A percentile compares a stretch with the other conserved stretches of the same genome.
Conservation (phyloP, 2,329 filamentous ascomycete genomes). For the Penicillium griseofulvum region DNA sequence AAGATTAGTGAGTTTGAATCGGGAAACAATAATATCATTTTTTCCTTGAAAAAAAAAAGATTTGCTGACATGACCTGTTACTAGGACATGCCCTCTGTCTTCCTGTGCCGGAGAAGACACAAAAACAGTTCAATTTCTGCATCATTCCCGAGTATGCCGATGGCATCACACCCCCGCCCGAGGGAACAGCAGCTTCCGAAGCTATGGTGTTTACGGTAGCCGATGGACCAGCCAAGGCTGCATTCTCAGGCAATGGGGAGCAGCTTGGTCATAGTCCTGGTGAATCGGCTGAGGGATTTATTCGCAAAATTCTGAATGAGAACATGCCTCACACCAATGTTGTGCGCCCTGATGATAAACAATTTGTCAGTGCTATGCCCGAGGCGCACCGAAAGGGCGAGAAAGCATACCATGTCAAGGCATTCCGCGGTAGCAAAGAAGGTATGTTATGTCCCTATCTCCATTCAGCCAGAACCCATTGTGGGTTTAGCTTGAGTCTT, state of each 20-base stretch:
- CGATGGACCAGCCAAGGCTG: constrained; percentile 51
- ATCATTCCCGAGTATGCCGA: constrained; percentile 55
- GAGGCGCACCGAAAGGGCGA: constrained; percentile 63
- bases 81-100: constrained; percentile 59
- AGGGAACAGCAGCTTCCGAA: constrained; percentile 47
- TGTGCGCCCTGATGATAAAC: constrained; percentile 53
- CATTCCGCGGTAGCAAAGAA: constrained; percentile 64
- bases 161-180: constrained; percentile 47
- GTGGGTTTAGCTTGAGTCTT: neutral
- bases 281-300: constrained; percentile 47
- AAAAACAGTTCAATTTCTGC: constrained; percentile 63
- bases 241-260: constrained; percentile 43
- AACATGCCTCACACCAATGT: constrained; percentile 49
- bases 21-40: neutral
- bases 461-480: neutral
- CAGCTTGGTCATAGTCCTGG: constrained; percentile 45
- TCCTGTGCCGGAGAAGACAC: constrained; percentile 63
- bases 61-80: constrained; percentile 7
- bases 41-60: neutral
- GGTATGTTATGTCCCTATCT: constrained; percentile 41
- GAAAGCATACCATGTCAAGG: constrained; percentile 63
- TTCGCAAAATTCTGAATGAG: constrained; percentile 49
- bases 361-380: constrained; percentile 60
- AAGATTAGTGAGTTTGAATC: constrained; percentile 45
- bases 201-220: constrained; percentile 61